Base-by-base conservation (phyloP, 2,329 filamentous ascomycete species). In the Ophiostoma ulmi region DNA sequence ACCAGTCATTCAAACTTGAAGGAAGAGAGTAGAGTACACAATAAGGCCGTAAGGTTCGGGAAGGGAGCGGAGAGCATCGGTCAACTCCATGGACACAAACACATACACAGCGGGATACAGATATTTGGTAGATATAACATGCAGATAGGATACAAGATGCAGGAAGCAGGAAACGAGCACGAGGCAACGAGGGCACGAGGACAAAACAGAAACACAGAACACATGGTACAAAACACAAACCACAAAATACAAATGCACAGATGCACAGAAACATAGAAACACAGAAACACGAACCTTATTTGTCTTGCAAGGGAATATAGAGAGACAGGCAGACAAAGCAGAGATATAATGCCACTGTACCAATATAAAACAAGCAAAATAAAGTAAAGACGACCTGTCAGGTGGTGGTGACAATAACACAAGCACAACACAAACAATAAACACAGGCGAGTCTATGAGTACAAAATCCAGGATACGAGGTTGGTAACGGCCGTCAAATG, bases 1-100 rank as follows among this genome's bases (percentile, higher is more conserved):
- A 6, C 22, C 52, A 22, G 22, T 58, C n/a, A 26, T 58, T 26
- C 10, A 48, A 20, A 48, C 17, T n/a, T 20, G 44, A 48, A 20
- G n/a, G 11, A 11, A 39, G 44, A 39, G 38, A 39, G 31, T 20
- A 48, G 17, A n/a, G 44, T 48, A 48, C 44, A 48, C 44, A 58
- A 66, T 69, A 71, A 69, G 70, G 70, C 70, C 70, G 70, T 71
- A 71, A 71, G 70, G 70, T 71, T 71, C 70, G 70, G 70, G 41
- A 58, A 26, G 22, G 52, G 52, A 58, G 64, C 38, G 52, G 38
- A 35, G 26, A 63, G 26, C 41, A 63, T 58, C 70, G 70, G 70
- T 5, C 58, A 71, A 17, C 70, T 58, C 26, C 64, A 61, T 61
- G 63, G 20, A 65, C 63, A 41, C 36, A n/a, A 38, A 13, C 61